Base-by-base conservation (phyloP, 2,329 filamentous ascomycete species). In the Penicillium sp. region DNA sequence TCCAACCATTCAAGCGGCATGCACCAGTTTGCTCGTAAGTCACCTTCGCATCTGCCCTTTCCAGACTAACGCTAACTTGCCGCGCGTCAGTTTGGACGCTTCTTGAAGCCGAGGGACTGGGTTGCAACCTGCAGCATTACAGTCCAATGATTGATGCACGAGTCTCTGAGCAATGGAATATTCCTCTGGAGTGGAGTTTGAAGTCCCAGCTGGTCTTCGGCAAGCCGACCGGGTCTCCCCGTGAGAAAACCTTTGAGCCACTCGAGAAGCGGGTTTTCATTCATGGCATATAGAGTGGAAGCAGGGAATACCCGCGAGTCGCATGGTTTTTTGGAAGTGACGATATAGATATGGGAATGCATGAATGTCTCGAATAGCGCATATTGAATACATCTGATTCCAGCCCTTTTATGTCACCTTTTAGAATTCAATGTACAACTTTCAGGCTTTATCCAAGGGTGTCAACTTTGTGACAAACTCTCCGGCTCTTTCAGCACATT, bases 101-200 rank as follows among this genome's bases (percentile, higher is more conserved):
- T 1, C 84, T 96, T 55, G 89, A 92, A 79, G 83, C 87, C 63
- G 91, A 94, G 76, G 91, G 91, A 22, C 83, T 94, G 48, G 91
- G 91, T 63, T 88, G 87, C 73, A 95, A 92, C 82, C 83, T 96
- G 54, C 91, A 96, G 83, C 91, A 96, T 81, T 95, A 95, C 83
- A 92, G 90, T 83, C 90, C 90, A n/a, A 75, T 94, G 61, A 84
- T 94, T 64, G 89, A 93, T 77, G 82, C 83, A 66, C 86, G 88
- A 81, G 88, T 91, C 49, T 78, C 82, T 42, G 79, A 76, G 45
- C 79, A 85, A 66, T 96, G 90, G 89, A 83, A 82, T 52, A 68
- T 94, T 17, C 88, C 89, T 41, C 69, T 79, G 28, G 82, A 82
- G 69, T 96, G 91, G 91, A 86, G 84, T 72, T 83, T 95, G 65